These are phyloP conservation scores for Typha latifolia DNA, from an alignment of 176 grass and related monocot genomes.

Conservation along the genomic window DNA sequence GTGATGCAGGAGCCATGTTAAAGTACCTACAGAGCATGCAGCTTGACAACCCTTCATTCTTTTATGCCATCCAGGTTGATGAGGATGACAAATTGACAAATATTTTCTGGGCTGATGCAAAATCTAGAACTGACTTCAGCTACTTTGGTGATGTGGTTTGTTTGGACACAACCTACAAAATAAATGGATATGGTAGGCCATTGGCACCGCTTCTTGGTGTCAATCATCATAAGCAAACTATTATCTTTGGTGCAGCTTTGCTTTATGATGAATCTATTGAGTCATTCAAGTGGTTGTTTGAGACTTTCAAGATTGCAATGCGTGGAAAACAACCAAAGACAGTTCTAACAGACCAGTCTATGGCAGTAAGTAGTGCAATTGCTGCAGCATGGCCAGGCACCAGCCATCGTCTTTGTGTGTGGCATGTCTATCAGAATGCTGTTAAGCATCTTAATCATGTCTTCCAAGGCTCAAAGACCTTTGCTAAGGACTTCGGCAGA, in stretches of 20 bases:
- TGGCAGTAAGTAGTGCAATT: constrained; percentile 37
- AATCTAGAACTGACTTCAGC: constrained; percentile 63
- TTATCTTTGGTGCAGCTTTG: constrained; percentile 72
- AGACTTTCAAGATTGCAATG: constrained; percentile 75
- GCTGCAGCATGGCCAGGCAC: constrained; percentile 48
- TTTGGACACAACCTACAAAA: constrained; percentile 75
- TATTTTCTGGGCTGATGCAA: constrained; percentile 80
- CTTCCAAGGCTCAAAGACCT: constrained; percentile 88
- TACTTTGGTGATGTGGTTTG: constrained; percentile 70
- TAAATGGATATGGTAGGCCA: constrained; percentile 65
- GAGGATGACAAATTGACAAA: constrained; percentile 87
- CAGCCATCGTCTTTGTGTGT: constrained; percentile 47
- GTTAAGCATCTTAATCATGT: constrained; percentile 75
- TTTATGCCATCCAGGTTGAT: constrained; percentile 77
- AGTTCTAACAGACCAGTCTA: constrained; percentile 49
- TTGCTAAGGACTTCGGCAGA: constrained; percentile 70
- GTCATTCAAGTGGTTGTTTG: constrained; percentile 92
- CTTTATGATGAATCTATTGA: constrained; percentile 78
- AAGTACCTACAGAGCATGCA: constrained; percentile 88
- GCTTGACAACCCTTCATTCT: constrained; percentile 56
- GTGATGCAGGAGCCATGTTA: constrained; percentile 60
- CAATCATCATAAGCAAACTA: constrained; percentile 79
- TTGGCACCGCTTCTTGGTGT: constrained; percentile 64
- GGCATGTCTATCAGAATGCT: constrained; percentile 75
- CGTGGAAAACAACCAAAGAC: constrained; percentile 74